phyloP scores from a whole-genome alignment of 208 protist species.

The Crithidia mellificae region DNA sequence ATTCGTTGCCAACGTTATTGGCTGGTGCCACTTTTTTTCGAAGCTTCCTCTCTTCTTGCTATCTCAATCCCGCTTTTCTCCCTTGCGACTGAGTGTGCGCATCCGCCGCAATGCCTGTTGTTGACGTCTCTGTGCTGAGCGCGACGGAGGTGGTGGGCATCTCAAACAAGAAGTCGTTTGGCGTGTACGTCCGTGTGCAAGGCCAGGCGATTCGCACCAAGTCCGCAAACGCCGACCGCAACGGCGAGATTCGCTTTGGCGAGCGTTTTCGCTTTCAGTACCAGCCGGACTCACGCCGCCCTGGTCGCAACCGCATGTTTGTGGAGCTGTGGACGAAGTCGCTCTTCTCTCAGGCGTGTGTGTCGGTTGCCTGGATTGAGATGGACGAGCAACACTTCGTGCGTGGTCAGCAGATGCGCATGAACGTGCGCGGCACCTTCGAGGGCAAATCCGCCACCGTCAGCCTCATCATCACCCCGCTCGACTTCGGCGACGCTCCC shows the following conservation, averaged over 20 bases:
- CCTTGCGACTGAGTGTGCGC: too few relatives aligned
- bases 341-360: constrained; percentile 48
- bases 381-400: constrained; percentile 38
- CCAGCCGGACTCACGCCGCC: constrained; percentile 9
- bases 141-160: constrained; percentile 34
- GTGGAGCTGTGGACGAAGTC: constrained; percentile 62
- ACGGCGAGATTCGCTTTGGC: constrained; percentile 31
- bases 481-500: constrained; percentile 41
- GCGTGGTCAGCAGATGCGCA: constrained; percentile 24
- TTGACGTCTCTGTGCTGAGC: constrained; percentile 46
- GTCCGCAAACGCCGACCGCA: constrained; percentile 7
- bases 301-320: constrained; percentile 41
- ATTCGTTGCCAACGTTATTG: too few relatives aligned
- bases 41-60: too few relatives aligned
- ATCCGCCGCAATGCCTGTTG: constrained; percentile 50
- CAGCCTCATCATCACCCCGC: constrained; percentile 28
- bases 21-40: too few relatives aligned
- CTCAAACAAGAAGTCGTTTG: constrained; percentile 41
- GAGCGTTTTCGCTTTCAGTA: constrained; percentile 61
- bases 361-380: constrained; percentile 51
- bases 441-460: constrained; percentile 39
- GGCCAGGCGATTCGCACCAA: constrained; percentile 61
- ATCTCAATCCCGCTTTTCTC: too few relatives aligned
- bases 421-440: constrained; percentile 50
- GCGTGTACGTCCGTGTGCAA: constrained; percentile 57